These are phyloP conservation scores for Bryoerythrophyllum caledonicum DNA, from an alignment of 225 moss, liverwort and hornwort species.

Conservation along the genomic window DNA sequence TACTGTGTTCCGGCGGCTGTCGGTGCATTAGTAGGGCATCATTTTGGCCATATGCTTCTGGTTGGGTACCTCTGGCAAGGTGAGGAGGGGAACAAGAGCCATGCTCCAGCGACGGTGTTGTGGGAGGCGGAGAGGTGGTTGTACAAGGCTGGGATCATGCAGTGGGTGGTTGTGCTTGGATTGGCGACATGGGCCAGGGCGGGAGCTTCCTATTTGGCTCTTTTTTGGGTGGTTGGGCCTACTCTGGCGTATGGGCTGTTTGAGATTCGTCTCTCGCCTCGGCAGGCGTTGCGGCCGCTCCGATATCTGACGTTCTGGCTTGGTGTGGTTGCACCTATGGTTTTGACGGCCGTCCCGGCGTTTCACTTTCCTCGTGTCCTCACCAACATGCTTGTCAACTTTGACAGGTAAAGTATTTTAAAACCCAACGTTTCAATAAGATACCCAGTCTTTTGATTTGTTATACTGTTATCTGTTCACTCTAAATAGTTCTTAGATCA, in stretches of 20 bases:
- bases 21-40: conserved; percentile 75
- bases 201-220: conserved; percentile 69
- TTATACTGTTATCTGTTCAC: too few species aligned
- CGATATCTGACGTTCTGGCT: conserved; percentile 67
- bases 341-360: conserved; percentile 55
- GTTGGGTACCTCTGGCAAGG: conserved; percentile 52
- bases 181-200: conserved; percentile 72
- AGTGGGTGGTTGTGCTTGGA: conserved; percentile 79
- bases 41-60: conserved; percentile 68
- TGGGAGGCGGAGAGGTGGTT: conserved; percentile 85
- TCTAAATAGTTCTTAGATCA: too few species aligned
- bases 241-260: conserved; percentile 64
- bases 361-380: conserved; percentile 55
- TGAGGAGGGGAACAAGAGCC: conserved; percentile 17
- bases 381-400: conserved; percentile 66
- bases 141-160: conserved; percentile 86
- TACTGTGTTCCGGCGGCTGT: conserved; percentile 78
- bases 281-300: conserved; percentile 57
- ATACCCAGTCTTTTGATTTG: too few species aligned
- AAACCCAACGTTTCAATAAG: too few species aligned
- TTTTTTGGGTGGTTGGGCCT: conserved; percentile 53
- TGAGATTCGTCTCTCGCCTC: conserved; percentile 74
- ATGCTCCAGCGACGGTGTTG: conserved; percentile 27
- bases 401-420: conserved; percentile 63
- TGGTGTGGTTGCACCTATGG: conserved; percentile 52